Conservation (phyloP, 176 grass and related monocot genomes). For the Eremochloa ophiuroides region DNA sequence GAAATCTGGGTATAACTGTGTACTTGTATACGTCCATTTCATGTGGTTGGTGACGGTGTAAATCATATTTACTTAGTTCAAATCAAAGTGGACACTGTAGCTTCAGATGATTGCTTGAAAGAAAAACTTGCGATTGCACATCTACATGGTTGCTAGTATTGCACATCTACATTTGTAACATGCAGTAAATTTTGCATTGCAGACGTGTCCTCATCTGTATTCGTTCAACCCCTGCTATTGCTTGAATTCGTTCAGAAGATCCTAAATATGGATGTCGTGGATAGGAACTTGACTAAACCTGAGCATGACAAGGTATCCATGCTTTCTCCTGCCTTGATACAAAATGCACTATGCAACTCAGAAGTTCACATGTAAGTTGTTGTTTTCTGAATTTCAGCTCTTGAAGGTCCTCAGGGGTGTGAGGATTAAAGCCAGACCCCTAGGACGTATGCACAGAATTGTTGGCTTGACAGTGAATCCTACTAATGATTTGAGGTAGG, state of each 20-base stretch:
- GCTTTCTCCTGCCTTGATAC: background rate
- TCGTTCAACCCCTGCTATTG: conserved; percentile 36
- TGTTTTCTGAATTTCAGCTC: conserved; percentile 27
- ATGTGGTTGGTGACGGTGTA: background rate
- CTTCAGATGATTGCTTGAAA: background rate
- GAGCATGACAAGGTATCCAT: conserved; percentile 36
- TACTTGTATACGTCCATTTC: background rate
- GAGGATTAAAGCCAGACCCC: conserved; percentile 49
- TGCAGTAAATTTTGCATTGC: background rate
- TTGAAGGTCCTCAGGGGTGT: conserved; percentile 45
- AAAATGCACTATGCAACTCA: background rate
- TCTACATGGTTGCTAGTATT: background rate
- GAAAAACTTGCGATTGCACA: too few relatives aligned
- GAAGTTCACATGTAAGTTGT: background rate
- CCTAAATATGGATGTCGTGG: background rate
- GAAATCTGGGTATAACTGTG: background rate
- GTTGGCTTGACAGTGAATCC: background rate
- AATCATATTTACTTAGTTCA: background rate
- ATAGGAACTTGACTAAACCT: background rate
- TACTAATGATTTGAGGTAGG: conserved; percentile 35
- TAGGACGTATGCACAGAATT: conserved; percentile 38
- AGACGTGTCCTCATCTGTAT: conserved; percentile 57
- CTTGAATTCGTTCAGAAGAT: conserved; percentile 26
- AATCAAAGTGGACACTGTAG: background rate
- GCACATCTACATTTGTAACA: background rate